Evolutionary conservation across 2,329 filamentous ascomycete species (phyloP).

Genomic region (Fusarium phyllophilum): DNA sequence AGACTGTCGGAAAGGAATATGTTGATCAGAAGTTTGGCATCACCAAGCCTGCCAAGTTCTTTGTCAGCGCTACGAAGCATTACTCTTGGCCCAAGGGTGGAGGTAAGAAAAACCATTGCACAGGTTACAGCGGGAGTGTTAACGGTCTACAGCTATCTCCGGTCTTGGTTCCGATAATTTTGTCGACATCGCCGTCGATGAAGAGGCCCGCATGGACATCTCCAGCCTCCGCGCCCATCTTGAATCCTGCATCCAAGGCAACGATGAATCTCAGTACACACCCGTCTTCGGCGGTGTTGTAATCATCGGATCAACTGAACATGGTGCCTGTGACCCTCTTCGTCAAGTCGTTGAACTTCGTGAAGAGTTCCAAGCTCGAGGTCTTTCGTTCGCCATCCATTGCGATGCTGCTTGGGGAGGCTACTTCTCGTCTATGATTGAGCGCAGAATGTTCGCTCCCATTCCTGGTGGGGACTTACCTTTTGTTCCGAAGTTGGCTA

Average conservation of each 20-base stretch:
- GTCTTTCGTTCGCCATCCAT: not conserved
- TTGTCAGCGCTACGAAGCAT: not conserved
- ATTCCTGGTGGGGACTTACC: not conserved
- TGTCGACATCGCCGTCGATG: not conserved
- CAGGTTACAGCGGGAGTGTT: too few species aligned
- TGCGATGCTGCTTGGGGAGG: conserved; percentile 1
- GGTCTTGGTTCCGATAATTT: not conserved
- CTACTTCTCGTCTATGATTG: not conserved
- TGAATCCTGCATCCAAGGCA: not conserved
- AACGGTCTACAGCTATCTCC: not conserved
- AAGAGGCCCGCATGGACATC: not conserved
- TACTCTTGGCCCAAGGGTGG: not conserved
- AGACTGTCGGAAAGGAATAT: not conserved
- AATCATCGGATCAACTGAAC: not conserved
- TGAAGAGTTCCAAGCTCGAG: not conserved
- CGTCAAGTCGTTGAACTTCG: not conserved
- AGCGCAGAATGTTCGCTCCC: not conserved
- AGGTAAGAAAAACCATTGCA: not conserved
- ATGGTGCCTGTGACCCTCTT: not conserved
- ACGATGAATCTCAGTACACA: not conserved
- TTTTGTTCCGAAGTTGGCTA: not conserved
- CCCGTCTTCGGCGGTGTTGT: not conserved
- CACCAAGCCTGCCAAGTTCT: not conserved
- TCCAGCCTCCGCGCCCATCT: not conserved
- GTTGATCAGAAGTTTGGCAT: not conserved